Evolutionary conservation across 2,329 filamentous ascomycete genomes (phyloP), one percentile per base, ranked within the genome.

Genomic region (Paramyrothecium roridum): DNA sequence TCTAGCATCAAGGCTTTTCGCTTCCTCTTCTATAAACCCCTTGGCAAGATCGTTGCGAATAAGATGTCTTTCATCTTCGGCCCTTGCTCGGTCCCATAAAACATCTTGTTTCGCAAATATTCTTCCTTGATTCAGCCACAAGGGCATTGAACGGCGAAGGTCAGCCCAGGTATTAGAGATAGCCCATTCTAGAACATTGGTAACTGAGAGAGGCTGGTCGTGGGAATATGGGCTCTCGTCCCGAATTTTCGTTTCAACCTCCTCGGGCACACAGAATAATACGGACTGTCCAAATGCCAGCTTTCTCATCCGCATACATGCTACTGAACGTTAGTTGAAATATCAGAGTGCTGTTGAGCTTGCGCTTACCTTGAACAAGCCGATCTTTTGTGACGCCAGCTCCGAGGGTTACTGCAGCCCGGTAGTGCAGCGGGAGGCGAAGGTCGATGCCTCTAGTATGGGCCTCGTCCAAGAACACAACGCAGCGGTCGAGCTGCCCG

Each of bases 361-460:
- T 23, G 7, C 6, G 57, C 75, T 64, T 71, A 84, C 84, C 86
- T 79, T 92, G 88, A 0, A 86, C 81, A 0, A 90, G 67, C 22
- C 79, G 73, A 57, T 92, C 89, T 60, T 91, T 92, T 0, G 83
- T 87, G 2, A 90, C 61, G 6, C 74, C 73, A 0, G 84, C 76
- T 0, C 88, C 87, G 0, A 93, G 67, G 0, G 87, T 91, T 0
- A 91, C 83, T 0, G 83, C 84, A 0, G 87, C 89, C 1, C 82
- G 73, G 59, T 84, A 86, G 8, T 78, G 2, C 0, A 53, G 47
- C 0, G 86, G 88, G 1, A 90, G 67, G 21, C 78, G 80, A 2
- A 91, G 63, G 58, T 92, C 88, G 0, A 80, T 89, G 0, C 89
- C 88, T 54, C 88, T 70, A 0, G 87, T 89, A 57, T 91, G 88